Evolutionary conservation across 352 stramenopile species (phyloP), one percentile per base, ranked within the genome.

Genomic region (Phytophthora citricola): DNA sequence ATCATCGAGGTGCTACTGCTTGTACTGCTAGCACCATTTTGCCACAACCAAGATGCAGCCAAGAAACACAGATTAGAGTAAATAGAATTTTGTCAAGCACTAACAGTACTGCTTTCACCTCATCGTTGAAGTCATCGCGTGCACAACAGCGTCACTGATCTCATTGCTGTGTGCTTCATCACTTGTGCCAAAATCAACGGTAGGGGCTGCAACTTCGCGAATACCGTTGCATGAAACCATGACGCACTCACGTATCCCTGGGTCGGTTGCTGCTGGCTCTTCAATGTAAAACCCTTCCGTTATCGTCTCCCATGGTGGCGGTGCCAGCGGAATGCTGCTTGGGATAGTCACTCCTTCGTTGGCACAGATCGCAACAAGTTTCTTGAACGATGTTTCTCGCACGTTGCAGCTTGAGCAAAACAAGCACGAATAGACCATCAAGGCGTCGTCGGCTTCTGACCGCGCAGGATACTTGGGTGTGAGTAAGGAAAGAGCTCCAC

Each of bases 361-460:
- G 1, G 59, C 62, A 63, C 82, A 90, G 20, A 85, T 61, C 17
- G 65, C 66, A 12, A 81, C 45, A 49, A 95, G 73, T 24, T 81
- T 83, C 27, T 92, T 87, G 31, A 73, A 76, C 8, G 75, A 75
- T 34, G 78, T 59, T 55, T 95, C 87, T 7, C 87, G 83, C 3
- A 93, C 80, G 45, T 95, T 93, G 61, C 66, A 73, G 45, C 83
- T 94, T 20, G 63, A 76, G 49, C 87, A 95, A 5, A 95, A 51
- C 55, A 91, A 65, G 34, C 87, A 95, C 22, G 75, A 69, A 56
- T 82, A 85, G 5, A 94, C 60, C n/a, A 75, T 54, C 36, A 88
- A 49, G 7, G 62, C 40, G 10, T 81, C 73, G 8, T 74, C 51
- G 9, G 54, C 40, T 31, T 71, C 27, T 49, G 43, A 44, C 24